Evolutionary conservation across 2,329 filamentous ascomycete species (phyloP), one percentile per base, ranked within the genome.

Genomic region (Penicillium sp.): DNA sequence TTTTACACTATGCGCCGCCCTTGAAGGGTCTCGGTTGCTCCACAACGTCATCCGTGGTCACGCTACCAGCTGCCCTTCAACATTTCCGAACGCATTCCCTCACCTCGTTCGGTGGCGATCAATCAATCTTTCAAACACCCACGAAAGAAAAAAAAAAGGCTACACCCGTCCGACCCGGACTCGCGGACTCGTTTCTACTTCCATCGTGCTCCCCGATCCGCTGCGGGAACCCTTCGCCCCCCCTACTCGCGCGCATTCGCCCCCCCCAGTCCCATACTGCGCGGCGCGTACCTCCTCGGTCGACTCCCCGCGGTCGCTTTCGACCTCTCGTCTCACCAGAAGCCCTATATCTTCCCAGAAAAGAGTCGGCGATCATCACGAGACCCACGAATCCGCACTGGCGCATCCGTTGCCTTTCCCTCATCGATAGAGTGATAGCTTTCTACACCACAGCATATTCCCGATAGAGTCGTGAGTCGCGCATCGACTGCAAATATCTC

Each of bases 381-480:
- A 67, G 66, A 71, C 64, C 70, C 62, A 71, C 68, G 62, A 69
- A 67, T 59, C 63, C 62, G 35, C 28, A 26, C 19, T 44, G 17
- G 60, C 67, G 65, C 65, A 61, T 50, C 42, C 55, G 47, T 49
- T 30, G 67, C n/a, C 50, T 24, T 72, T n/a, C 9, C 9, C n/a
- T n/a, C 30, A 33, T 24, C 49, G 35, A 40, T 42, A 54, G 51
- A 54, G 69, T 68, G 65, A 68, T 73, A 74, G 68, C 75, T 56
- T 60, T 61, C 42, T 42, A 42, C 65, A 68, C 67, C n/a, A 17
- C n/a, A 4, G 38, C 38, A 45, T n/a, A 24, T 22, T 44, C 24
- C 17, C 17, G 64, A 62, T 75, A 76, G 74, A 76, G 60, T 73
- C 72, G 75, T 77, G 65, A 75, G 75, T 75, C 22, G 58, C 33